Evolutionary conservation across 192 early-diverging fungal species (phyloP), one percentile per base, ranked within the genome.

Genomic region (Coemansia sp.): DNA sequence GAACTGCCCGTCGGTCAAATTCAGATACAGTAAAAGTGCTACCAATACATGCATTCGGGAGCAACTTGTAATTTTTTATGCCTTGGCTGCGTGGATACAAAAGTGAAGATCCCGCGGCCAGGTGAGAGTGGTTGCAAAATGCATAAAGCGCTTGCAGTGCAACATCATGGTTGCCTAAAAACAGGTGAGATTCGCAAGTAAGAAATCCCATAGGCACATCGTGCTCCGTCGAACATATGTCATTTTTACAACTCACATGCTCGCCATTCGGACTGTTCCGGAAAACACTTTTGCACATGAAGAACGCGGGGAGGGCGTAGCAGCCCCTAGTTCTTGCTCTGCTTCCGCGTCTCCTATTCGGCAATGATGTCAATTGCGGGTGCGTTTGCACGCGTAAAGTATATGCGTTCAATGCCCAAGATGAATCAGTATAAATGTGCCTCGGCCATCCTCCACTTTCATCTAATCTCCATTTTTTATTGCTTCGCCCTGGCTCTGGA

Each of bases 381-480:
- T 56, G 15, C 51, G 51, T 23, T 25, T 53, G 21, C 17, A 53
- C 15, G 15, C 11, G 23, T 19, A 37, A 17, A 56, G 32, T 14
- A 14, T 17, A 56, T 56, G 29, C 55, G 17, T 32, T 56, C 53
- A 11, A 11, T 43, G 10, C 41, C 4, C 41, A 15, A 17, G 55
- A 37, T 56, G 55, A 56, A 56, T 56, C 55, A 37, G 47, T 56
- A 56, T 56, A 56, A 56, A 56, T 56, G n/a, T 17, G 47, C 47
- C 17, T 49, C 55, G 9, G 35, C 15, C 11, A 1, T 24, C 27
- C 25, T 32, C 23, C 29, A 0, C 29, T 56, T 37, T 56, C 55
- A 56, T 56, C 55, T 56, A 56, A 37, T 56, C 55, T 56, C 29
- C 19, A 21, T 6, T 38, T 56, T 53, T 49, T 56, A 22, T 25